phyloP scores from a whole-genome alignment of 371 early-diverging fungal species.

The Cladochytrium tenue region DNA sequence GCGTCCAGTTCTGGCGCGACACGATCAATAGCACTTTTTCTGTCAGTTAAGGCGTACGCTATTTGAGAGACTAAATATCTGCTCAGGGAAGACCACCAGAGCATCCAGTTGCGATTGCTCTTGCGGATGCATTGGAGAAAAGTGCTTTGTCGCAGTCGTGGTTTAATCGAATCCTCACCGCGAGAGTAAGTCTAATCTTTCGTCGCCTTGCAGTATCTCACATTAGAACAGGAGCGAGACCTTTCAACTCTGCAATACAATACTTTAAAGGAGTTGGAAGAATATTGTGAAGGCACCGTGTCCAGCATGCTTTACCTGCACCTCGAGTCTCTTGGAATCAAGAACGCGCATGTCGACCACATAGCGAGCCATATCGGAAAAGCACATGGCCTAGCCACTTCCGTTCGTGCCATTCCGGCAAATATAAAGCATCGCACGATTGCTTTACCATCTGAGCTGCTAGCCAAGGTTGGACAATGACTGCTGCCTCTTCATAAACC shows the following conservation, averaged over 20 bases:
- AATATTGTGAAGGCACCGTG: slow-evolving; percentile 84
- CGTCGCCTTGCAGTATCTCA: slow-evolving; percentile 10
- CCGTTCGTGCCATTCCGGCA: slow-evolving; percentile 70
- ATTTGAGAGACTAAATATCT: not conserved
- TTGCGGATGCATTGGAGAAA: slow-evolving; percentile 52
- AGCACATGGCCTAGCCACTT: slow-evolving; percentile 77
- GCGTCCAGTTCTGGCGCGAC: slow-evolving; percentile 72
- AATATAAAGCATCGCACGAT: slow-evolving; percentile 67
- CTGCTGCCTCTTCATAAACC: not conserved
- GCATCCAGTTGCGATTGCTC: slow-evolving; percentile 66
- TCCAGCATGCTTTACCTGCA: slow-evolving; percentile 83
- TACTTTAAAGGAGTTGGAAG: slow-evolving; percentile 77
- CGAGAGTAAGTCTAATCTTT: slow-evolving; percentile 50
- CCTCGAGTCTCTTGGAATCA: slow-evolving; percentile 80
- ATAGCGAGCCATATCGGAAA: slow-evolving; percentile 88
- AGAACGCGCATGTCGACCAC: slow-evolving; percentile 84
- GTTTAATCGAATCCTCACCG: slow-evolving; percentile 75
- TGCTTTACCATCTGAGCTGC: slow-evolving; percentile 71
- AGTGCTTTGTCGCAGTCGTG: slow-evolving; percentile 60
- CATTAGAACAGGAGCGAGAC: slow-evolving; percentile 55
- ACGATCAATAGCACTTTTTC: slow-evolving; percentile 70
- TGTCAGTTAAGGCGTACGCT: slow-evolving; percentile 40
- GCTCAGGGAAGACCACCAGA: slow-evolving; percentile 67
- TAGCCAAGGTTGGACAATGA: slow-evolving; percentile 74
- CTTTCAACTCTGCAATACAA: slow-evolving; percentile 69